phyloP scores from a whole-genome alignment of 768 basidiomycete species.

The Lactifluus echinatus region DNA sequence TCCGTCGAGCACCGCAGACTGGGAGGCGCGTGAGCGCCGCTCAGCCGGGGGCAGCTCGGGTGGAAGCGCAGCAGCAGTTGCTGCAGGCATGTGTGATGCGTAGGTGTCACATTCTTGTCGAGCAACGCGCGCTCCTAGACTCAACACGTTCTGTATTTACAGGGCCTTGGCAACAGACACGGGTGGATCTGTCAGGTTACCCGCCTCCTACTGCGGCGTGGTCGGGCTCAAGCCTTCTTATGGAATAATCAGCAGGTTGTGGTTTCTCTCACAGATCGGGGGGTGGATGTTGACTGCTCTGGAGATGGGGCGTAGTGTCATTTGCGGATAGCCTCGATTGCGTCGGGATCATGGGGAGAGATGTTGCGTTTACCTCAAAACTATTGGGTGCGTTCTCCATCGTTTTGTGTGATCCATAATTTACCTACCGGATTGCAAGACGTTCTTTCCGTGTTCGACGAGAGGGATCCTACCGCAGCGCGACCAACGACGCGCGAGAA shows the following conservation, averaged over 20 bases:
- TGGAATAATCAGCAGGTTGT: conserved; percentile 71
- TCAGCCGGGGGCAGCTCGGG: conserved; percentile 92
- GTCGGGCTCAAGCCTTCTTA: conserved; percentile 94
- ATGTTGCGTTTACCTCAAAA: conserved; percentile 38
- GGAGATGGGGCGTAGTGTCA: conserved; percentile 82
- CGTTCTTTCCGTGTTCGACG: conserved; percentile 40
- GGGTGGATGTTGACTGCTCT: not conserved
- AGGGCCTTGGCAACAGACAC: conserved; percentile 94
- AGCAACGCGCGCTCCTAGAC: not conserved
- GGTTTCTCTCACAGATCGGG: not conserved
- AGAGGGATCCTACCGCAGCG: conserved; percentile 68
- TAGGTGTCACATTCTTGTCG: conserved; percentile 33
- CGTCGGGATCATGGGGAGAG: conserved; percentile 69
- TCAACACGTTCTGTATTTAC: not conserved
- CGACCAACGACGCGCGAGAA: conserved; percentile 31
- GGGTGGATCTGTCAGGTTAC: conserved; percentile 87
- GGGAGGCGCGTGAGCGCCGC: conserved; percentile 33
- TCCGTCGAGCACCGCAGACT: conserved; percentile 18
- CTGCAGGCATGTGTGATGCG: conserved; percentile 76
- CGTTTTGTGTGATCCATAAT: not conserved
- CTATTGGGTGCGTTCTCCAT: conserved; percentile 54
- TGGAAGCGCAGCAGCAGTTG: conserved; percentile 91
- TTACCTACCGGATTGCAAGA: conserved; percentile 25
- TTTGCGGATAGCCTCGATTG: conserved; percentile 95
- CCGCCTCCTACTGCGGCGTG: conserved; percentile 89